Percentiles rank a stretch among this genome's conserved stretches.
Evolutionary conservation across 208 protist genomes (phyloP).

Genomic region (Balamuthia mandrillaris): DNA sequence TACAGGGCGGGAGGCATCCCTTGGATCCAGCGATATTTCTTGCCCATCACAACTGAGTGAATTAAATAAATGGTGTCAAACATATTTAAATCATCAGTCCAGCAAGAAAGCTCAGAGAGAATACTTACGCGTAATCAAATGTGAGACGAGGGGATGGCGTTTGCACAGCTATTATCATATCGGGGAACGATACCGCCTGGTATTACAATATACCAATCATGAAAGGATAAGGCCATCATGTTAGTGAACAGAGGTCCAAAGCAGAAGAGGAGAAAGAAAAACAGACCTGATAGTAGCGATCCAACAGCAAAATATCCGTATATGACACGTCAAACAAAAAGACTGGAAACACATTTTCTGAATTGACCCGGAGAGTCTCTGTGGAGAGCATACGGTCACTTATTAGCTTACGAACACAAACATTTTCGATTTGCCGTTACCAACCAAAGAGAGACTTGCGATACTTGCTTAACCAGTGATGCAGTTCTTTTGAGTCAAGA

Average conservation of each 20-base stretch:
- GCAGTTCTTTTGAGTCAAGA: constrained; percentile 1
- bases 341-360: not conserved
- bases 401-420: not conserved
- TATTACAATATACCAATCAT: too few species aligned
- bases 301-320: not conserved
- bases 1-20: not conserved
- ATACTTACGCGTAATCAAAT: not conserved
- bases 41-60: not conserved
- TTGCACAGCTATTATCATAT: constrained; percentile 9
- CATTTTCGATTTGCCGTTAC: not conserved
- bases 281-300: not conserved
- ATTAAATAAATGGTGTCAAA: not conserved
- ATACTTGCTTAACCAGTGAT: not conserved
- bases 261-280: not conserved
- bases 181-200: constrained; percentile 4
- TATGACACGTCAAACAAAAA: not conserved
- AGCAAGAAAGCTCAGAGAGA: too few species aligned
- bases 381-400: not conserved
- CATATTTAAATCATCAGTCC: not conserved
- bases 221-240: not conserved
- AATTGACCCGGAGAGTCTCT: not conserved
- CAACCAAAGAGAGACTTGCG: not conserved
- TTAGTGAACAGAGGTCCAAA: not conserved
- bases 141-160: not conserved
- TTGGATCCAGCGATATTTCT: not conserved